Percentiles rank a stretch among this genome's conserved stretches.
Conservation (phyloP, 2,329 filamentous ascomycete species). For the Monilinia fructicola region DNA sequence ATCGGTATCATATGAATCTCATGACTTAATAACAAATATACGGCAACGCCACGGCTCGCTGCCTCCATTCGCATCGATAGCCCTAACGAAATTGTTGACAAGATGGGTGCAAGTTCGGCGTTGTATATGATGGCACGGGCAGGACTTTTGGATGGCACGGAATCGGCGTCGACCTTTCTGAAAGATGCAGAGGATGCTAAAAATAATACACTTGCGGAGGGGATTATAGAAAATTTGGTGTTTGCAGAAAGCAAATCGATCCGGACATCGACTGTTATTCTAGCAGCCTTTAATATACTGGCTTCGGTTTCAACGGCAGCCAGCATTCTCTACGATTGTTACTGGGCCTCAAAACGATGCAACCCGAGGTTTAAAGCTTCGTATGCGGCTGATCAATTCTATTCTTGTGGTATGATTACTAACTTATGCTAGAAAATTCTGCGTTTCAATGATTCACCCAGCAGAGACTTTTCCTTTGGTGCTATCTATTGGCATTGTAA, state of each 20-base stretch:
- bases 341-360: conserved; percentile 40
- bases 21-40: conserved; percentile 39
- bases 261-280: conserved; percentile 60
- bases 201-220: conserved; percentile 24
- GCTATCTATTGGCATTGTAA: conserved; percentile 55
- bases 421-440: conserved; percentile 38
- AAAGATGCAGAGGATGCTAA: conserved; percentile 24
- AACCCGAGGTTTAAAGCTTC: conserved; percentile 41
- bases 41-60: conserved; percentile 39
- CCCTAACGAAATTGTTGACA: conserved; percentile 24
- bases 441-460: conserved; percentile 40
- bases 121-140: conserved; percentile 34
- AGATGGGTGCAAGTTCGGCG: conserved; percentile 32
- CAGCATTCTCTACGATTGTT: conserved; percentile 56
- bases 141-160: conserved; percentile 15
- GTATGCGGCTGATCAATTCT: conserved; percentile 44
- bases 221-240: conserved; percentile 37
- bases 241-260: conserved; percentile 51
- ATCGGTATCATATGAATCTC: conserved; percentile 30
- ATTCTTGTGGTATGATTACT: conserved; percentile 39
- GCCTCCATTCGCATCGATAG: conserved; percentile 31
- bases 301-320: conserved; percentile 56
- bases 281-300: conserved; percentile 60
- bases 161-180: conserved; percentile 20
- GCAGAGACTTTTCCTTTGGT: conserved; percentile 53